Base-by-base conservation (phyloP, 2,329 filamentous ascomycete genomes). In the Leptographium lundbergii region DNA sequence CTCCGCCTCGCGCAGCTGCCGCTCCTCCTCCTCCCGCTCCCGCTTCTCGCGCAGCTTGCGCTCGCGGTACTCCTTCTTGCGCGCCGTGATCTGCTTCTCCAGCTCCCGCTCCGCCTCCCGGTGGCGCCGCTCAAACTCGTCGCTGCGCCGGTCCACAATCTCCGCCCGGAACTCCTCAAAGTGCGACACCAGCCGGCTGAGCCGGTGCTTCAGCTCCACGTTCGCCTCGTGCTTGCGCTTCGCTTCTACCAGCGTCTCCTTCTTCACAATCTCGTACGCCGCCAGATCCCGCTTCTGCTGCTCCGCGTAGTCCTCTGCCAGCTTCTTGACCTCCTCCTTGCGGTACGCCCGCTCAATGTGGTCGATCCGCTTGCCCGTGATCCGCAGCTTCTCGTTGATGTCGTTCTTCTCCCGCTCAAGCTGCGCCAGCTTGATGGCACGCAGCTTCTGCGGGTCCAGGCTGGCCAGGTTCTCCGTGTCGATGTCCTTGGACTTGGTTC, bases 331-430 rank as follows among this genome's bases (percentile, higher is more conserved):
- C 74, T 99, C 94, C 75, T 97, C 94, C 72, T 92, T 89, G 68
- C 94, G 87, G 81, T 95, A 95, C 45, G 94, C 94, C 77, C 94
- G 89, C 78, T 99, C 94, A 67, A 99, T 77, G 75, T 99, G 92
- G 70, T 99, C 94, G 67, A 96, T 89, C 64, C 94, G 88, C 83
- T 96, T 97, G 72, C 88, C 90, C 61, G 91, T 95, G 67, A 95
- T 84, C 67, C 91, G 87, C 57, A 97, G 83, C 71, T 88, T 90
- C 75, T 96, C 91, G 64, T 88, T 89, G 65, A 96, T 85, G 69
- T 94, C 91, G 69, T 92, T 95, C 86, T 97, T 99, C 79, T 97
- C 94, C 67, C 92, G 91, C 76, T 97, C 94, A 13, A 99, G 83
- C 74, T 96, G 92, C 62, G 89, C 88, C 60, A 99, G 82, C 80